Base-by-base conservation (phyloP, 148 eudicot genomes). In the Simmondsia chinensis region DNA sequence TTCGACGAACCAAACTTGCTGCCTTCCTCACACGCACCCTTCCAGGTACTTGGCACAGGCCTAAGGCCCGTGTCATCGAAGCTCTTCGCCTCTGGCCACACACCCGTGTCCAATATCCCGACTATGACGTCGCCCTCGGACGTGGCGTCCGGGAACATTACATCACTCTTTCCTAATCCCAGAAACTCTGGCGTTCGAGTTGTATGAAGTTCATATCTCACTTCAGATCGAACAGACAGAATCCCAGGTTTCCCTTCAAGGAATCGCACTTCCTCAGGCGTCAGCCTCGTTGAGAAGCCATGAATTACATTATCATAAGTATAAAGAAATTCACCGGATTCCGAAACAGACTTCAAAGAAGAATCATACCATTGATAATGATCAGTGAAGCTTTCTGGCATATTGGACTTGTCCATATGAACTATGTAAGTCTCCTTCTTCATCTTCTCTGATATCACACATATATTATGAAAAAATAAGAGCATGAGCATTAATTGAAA, bases 91-190 rank as follows among this genome's bases (percentile, higher is more conserved):
- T 79, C 96, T 0, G 96, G 94, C 96, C 96, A 82, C 27, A 74
- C 82, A 20, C 96, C 96, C 0, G 96, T 87, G 68, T 87, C 96
- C 32, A 87, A 46, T 32, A 87, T 42, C 17, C 96, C 96, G 1
- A 87, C 38, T 3, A 87, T 43, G 0, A 80, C 83, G 0, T 83
- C 83, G 31, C 77, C 56, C 15, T 39, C 50, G 11, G 72, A 36
- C 20, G 43, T 16, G 2, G 94, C 70, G 27, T 65, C 56, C 0
- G 83, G 75, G 2, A 67, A 29, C 43, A 54, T 40, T 1, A 48
- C 35, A 6, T 62, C 63, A n/a, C 46, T 50, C 7, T 43, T 18
- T 20, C 59, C 72, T 2, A 88, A 72, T 10, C 97, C 89, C 3
- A 88, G 77, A 59, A 88, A 88, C 39, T 56, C 69, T 0, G 94